These are phyloP conservation scores for Aspergillus udagawae DNA, from an alignment of 2,329 filamentous ascomycete species.

Conservation along the genomic window DNA sequence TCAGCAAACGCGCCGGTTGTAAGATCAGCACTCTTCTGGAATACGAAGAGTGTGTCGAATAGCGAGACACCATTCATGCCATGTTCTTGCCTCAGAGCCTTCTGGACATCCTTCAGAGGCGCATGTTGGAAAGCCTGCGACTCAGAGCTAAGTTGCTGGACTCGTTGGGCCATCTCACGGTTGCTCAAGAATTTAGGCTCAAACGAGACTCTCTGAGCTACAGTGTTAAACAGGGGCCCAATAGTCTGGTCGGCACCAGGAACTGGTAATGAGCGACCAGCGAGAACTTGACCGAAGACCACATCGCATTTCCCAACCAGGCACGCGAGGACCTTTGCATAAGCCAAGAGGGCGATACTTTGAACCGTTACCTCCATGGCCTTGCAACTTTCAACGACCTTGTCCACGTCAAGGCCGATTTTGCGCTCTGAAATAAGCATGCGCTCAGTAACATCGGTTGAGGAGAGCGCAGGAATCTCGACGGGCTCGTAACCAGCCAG, in stretches of 20 bases:
- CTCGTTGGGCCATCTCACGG: slow-evolving; percentile 34
- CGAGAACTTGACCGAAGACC: slow-evolving; percentile 49
- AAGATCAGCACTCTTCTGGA: slow-evolving; percentile 38
- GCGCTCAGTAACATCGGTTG: slow-evolving; percentile 2
- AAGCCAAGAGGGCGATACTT: slow-evolving; percentile 26
- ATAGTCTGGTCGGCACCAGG: slow-evolving; percentile 45
- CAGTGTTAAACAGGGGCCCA: slow-evolving; percentile 55
- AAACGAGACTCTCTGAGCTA: slow-evolving; percentile 42
- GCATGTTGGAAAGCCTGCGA: slow-evolving; percentile 50
- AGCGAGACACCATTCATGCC: slow-evolving; percentile 26
- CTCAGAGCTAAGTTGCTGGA: slow-evolving; percentile 44
- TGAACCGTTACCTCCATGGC: slow-evolving; percentile 28
- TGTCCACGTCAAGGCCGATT: slow-evolving; percentile 15
- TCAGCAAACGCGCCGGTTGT: slow-evolving; percentile 4
- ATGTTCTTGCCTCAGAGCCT: slow-evolving; percentile 38
- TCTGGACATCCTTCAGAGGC: slow-evolving; percentile 47
- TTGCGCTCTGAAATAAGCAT: slow-evolving; percentile 18
- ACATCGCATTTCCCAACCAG: slow-evolving; percentile 30
- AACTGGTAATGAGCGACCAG: slow-evolving; percentile 48
- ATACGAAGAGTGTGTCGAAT: slow-evolving; percentile 53
- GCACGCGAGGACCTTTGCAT: slow-evolving; percentile 26
- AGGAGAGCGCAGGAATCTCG: slow-evolving; percentile 17
- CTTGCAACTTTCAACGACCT: slow-evolving; percentile 19
- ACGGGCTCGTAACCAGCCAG: slow-evolving; percentile 19
- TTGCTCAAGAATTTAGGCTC: slow-evolving; percentile 36